A percentile compares a stretch with the other conserved stretches of the same genome.
Evolutionary conservation across 2,329 filamentous ascomycete genomes (phyloP).

Genomic region (Alternaria viburni): DNA sequence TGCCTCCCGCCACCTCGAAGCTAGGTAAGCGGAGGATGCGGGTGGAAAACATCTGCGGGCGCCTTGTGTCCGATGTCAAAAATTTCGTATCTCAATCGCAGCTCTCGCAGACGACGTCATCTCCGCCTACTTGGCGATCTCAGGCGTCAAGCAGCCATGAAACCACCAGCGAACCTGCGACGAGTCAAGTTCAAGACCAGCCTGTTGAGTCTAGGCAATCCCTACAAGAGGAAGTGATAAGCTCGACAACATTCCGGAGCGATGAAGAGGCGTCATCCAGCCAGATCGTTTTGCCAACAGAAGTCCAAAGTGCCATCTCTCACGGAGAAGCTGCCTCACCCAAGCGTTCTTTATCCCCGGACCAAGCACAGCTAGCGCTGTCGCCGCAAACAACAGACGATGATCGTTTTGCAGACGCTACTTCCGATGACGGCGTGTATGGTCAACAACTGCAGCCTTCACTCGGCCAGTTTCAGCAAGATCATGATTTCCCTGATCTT

Average conservation of each 20-base stretch:
- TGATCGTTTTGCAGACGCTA: constrained; percentile 52
- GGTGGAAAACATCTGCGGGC: constrained; percentile 68
- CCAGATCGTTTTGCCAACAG: background rate
- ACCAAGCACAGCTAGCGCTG: constrained; percentile 19
- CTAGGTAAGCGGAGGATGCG: constrained; percentile 70
- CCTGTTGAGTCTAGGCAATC: background rate
- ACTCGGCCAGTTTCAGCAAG: constrained; percentile 13
- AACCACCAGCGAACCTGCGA: constrained; percentile 23
- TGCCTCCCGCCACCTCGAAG: constrained; percentile 50
- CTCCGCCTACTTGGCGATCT: constrained; percentile 61
- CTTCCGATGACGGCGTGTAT: constrained; percentile 42
- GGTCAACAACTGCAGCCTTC: constrained; percentile 13
- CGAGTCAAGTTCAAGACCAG: constrained; percentile 12
- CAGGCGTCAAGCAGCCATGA: constrained; percentile 30
- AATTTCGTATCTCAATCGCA: constrained; percentile 67
- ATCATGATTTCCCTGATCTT: constrained; percentile 20
- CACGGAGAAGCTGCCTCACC: background rate
- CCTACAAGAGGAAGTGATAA: background rate
- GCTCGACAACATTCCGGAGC: background rate
- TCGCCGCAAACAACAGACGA: constrained; percentile 47
- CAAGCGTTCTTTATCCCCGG: constrained; percentile 3
- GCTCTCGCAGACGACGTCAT: constrained; percentile 64
- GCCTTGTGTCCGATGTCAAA: constrained; percentile 70
- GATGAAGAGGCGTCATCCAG: background rate
- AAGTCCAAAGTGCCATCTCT: constrained; percentile 3